Evolutionary conservation across 768 basidiomycete genomes (phyloP), one percentile per base, ranked within the genome.

Genomic region (Suillus cothurnatus): DNA sequence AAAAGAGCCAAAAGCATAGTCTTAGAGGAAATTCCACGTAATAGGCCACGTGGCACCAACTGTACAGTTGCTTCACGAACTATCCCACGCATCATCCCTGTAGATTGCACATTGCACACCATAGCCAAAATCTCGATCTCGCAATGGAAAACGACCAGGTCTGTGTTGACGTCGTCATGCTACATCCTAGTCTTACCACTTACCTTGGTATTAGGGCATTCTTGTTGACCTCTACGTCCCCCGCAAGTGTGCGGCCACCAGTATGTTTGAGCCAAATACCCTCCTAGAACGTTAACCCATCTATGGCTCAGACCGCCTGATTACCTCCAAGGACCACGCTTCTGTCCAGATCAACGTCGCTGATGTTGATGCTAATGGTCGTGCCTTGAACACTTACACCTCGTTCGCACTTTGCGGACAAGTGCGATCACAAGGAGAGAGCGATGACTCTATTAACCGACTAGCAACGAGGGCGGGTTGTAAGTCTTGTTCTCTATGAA

Each of bases 221-320:
- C 96, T 99, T 80, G 97, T 99, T 77, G 97, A 99, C 86, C 95
- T 99, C 82, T 99, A 99, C 85, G 96, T 99, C 77, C 97, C 97
- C 81, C 94, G 97, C 87, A 99, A 99, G 82, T 99, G 97, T 80
- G 88, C 95, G 77, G 95, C 96, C 62, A 97, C 95, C 73, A 96
- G 95, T 97, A 76, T 77, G 93, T 88, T 66, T 66, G 39, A 45
- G 38, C 41, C 21, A 36, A 17, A 31, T 56, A 57, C 3, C 55
- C 53, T 36, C 56, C 60, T 64, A 34, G 23, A 39, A 6, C 39
- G 26, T 45, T 67, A 14, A 71, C 56, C 55, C 50, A 4, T 67
- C 38, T 34, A 53, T 65, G 56, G 14, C 19, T 65, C 66, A 97
- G 95, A 96, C 88, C 95, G 97, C 71, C 85, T 99, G 75, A 98